phyloP scores from a whole-genome alignment of 2,329 filamentous ascomycete species.

The Colletotrichum coccodes region DNA sequence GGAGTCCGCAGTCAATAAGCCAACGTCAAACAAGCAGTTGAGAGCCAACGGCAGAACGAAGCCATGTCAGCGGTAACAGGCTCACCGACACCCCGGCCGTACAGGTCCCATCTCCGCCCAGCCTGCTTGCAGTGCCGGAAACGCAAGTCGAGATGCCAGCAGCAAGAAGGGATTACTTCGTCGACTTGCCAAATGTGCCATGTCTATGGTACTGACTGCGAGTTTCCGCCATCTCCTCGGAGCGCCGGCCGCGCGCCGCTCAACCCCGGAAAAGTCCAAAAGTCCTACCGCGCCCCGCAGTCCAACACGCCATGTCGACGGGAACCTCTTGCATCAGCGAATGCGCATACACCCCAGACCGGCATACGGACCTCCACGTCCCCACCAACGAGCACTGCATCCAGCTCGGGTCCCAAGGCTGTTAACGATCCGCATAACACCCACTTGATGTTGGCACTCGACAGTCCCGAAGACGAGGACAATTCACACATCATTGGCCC shows the following conservation, averaged over 20 bases:
- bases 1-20: conserved; percentile 19
- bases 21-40: background rate
- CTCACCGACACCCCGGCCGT: conserved; percentile 54
- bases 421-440: conserved; percentile 25
- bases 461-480: conserved; percentile 48
- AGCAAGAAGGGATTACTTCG: conserved; percentile 58
- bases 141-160: conserved; percentile 69
- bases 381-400: conserved; percentile 18
- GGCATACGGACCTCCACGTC: conserved; percentile 1
- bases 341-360: conserved; percentile 1
- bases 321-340: conserved; percentile 14
- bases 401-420: conserved; percentile 18
- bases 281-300: conserved; percentile 19
- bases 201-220: conserved; percentile 66
- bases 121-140: conserved; percentile 69
- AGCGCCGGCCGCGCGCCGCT: conserved; percentile 23
- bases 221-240: conserved; percentile 51
- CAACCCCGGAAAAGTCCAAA: conserved; percentile 31
- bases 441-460: conserved; percentile 37
- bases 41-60: background rate
- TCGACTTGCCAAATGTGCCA: conserved; percentile 67
- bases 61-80: conserved; percentile 19
- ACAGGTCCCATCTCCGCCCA: conserved; percentile 69
- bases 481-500: conserved; percentile 68
- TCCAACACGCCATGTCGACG: conserved; percentile 17